Percentiles rank a stretch among this genome's conserved stretches.
These are phyloP conservation scores for Candida rishiriensis DNA, from an alignment of 805 yeast species.

Conservation along the genomic window DNA sequence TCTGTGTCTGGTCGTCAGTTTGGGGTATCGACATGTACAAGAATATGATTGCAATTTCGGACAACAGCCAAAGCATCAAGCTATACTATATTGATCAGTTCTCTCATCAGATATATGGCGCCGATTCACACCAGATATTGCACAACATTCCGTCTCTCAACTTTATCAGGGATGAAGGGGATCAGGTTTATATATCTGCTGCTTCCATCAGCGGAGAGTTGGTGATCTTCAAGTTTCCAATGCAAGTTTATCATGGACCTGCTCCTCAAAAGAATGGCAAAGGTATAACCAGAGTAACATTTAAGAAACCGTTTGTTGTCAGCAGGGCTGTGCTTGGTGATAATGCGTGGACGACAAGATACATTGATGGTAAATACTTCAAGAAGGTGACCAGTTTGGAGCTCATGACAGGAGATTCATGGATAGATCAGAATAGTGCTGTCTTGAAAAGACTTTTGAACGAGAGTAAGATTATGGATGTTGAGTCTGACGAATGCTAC, in stretches of 20 bases:
- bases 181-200: slow-evolving; percentile 31
- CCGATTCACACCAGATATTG: slow-evolving; percentile 37
- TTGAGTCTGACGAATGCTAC: slow-evolving; percentile 34
- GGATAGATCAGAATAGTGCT: slow-evolving; percentile 30
- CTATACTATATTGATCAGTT: slow-evolving; percentile 32
- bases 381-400: slow-evolving; percentile 43
- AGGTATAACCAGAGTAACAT: slow-evolving; percentile 20
- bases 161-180: slow-evolving; percentile 23
- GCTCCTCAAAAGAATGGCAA: slow-evolving; percentile 1
- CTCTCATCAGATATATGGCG: slow-evolving; percentile 7
- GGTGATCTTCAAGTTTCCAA: slow-evolving; percentile 34
- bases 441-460: slow-evolving; percentile 28
- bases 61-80: slow-evolving; percentile 46
- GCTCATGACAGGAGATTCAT: slow-evolving; percentile 45
- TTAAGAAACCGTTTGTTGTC: slow-evolving; percentile 27
- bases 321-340: slow-evolving; percentile 37
- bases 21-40: slow-evolving; percentile 59
- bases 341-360: slow-evolving; percentile 51
- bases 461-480: slow-evolving; percentile 39
- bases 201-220: slow-evolving; percentile 43
- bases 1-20: slow-evolving; percentile 41
- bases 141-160: slow-evolving; percentile 57
- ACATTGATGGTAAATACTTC: slow-evolving; percentile 38
- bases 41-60: slow-evolving; percentile 44
- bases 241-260: slow-evolving; percentile 10